Conservation (phyloP, 805 yeast genomes). For the Teunomyces cretensis region DNA sequence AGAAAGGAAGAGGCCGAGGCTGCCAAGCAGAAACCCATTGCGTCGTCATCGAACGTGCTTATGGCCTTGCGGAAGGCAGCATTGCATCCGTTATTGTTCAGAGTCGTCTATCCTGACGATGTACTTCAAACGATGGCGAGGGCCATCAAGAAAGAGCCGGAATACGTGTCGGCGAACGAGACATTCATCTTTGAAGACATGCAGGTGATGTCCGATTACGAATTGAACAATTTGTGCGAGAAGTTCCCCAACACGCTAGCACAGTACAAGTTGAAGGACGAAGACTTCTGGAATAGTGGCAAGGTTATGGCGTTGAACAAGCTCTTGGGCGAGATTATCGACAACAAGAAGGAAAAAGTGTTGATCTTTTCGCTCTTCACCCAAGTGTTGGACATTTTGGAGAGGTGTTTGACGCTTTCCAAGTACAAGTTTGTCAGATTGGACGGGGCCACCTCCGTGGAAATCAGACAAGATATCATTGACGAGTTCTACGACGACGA, state of each 20-base stretch:
- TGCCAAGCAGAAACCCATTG: slow-evolving; percentile 32
- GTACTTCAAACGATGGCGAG: slow-evolving; percentile 65
- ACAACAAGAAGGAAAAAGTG: slow-evolving; percentile 61
- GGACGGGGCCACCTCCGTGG: slow-evolving; percentile 94
- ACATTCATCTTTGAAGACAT: slow-evolving; percentile 86
- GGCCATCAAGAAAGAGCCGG: slow-evolving; percentile 77
- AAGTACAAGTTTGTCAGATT: slow-evolving; percentile 74
- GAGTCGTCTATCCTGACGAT: slow-evolving; percentile 59
- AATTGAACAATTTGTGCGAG: slow-evolving; percentile 70
- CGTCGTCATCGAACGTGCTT: slow-evolving; percentile 64
- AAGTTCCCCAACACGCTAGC: slow-evolving; percentile 69
- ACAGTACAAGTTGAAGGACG: slow-evolving; percentile 50
- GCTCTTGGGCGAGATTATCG: slow-evolving; percentile 57
- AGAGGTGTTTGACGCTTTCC: slow-evolving; percentile 62
- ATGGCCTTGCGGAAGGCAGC: slow-evolving; percentile 93
- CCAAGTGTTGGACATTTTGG: slow-evolving; percentile 86
- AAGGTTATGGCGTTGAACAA: slow-evolving; percentile 61
- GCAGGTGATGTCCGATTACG: slow-evolving; percentile 93
- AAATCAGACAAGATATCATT: slow-evolving; percentile 86
- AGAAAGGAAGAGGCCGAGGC: slow-evolving; percentile 33
- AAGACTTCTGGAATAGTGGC: slow-evolving; percentile 67
- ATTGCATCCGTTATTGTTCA: slow-evolving; percentile 83
- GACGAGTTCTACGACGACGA: slow-evolving; percentile 85
- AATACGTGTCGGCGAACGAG: slow-evolving; percentile 74
- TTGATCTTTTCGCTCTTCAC: slow-evolving; percentile 90